Evolutionary conservation across 495 filamentous ascomycete genomes (phyloP).

Genomic region (Lasiosphaeriaceae sp.): DNA sequence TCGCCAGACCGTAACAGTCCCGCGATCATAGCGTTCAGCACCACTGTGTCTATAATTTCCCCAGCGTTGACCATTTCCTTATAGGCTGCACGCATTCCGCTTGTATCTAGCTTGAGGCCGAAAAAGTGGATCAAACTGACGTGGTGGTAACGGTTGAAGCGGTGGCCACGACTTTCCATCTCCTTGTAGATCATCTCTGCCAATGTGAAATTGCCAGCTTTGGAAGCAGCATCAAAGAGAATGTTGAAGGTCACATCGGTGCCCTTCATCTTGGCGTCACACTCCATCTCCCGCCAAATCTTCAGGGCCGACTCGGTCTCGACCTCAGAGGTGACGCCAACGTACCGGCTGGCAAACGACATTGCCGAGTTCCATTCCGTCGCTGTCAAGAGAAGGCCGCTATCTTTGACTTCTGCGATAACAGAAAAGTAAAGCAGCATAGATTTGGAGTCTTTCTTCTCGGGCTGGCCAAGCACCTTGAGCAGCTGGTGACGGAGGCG

Average conservation of each 20-base stretch:
- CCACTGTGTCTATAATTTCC: slow-evolving; percentile 82
- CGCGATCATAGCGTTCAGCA: slow-evolving; percentile 78
- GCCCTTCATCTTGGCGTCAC: slow-evolving; percentile 56
- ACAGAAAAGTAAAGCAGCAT: slow-evolving; percentile 82
- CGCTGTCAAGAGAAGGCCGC: slow-evolving; percentile 57
- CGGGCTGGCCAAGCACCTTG: slow-evolving; percentile 60
- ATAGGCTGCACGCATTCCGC: slow-evolving; percentile 68
- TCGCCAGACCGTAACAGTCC: slow-evolving; percentile 73
- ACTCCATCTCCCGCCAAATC: slow-evolving; percentile 89
- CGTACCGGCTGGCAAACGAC: slow-evolving; percentile 68
- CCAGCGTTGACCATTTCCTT: slow-evolving; percentile 71
- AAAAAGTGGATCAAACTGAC: slow-evolving; percentile 77
- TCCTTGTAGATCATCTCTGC: slow-evolving; percentile 81
- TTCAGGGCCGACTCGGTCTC: slow-evolving; percentile 71
- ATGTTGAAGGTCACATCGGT: slow-evolving; percentile 82
- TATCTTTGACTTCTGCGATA: slow-evolving; percentile 73
- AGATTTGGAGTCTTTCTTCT: slow-evolving; percentile 49
- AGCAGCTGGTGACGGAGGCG: slow-evolving; percentile 61
- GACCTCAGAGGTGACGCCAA: slow-evolving; percentile 53
- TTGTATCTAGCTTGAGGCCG: slow-evolving; percentile 64
- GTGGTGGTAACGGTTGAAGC: slow-evolving; percentile 69
- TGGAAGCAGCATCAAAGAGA: slow-evolving; percentile 83
- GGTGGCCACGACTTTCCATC: slow-evolving; percentile 63
- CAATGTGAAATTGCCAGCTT: slow-evolving; percentile 74
- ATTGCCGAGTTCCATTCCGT: slow-evolving; percentile 82